phyloP scores from a whole-genome alignment of 805 yeast genomes.

The Candida qinlingensis region DNA sequence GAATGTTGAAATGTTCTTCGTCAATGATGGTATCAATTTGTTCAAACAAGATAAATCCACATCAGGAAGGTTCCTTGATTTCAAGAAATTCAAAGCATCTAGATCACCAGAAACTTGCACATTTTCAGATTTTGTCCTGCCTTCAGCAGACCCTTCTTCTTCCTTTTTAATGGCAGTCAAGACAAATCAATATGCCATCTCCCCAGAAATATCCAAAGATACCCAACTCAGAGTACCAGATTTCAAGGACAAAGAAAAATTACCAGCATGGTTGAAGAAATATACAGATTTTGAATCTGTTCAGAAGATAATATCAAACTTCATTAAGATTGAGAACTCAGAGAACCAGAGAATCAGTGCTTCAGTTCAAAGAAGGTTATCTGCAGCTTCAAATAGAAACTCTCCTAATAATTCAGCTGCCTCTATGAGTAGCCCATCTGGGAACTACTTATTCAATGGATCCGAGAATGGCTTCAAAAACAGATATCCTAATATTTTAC shows the following conservation, averaged over 20 bases:
- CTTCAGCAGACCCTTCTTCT: slow-evolving; percentile 22
- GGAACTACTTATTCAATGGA: slow-evolving; percentile 26
- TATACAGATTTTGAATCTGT: slow-evolving; percentile 18
- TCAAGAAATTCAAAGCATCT: slow-evolving; percentile 10
- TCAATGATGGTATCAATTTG: slow-evolving; percentile 20
- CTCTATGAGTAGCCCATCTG: slow-evolving; percentile 9
- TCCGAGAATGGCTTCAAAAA: slow-evolving; percentile 72
- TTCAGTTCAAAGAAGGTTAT: slow-evolving; percentile 11
- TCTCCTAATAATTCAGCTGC: slow-evolving; percentile 6
- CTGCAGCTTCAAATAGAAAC: slow-evolving; percentile 5
- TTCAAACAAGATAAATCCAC: slow-evolving; percentile 7
- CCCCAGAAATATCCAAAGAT: slow-evolving; percentile 8
- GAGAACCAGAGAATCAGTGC: slow-evolving; percentile 28
- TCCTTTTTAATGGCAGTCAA: slow-evolving; percentile 22
- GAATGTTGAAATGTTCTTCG: slow-evolving; percentile 12
- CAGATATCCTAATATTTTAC: slow-evolving; percentile 74
- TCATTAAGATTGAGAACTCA: slow-evolving; percentile 29
- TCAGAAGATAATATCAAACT: slow-evolving; percentile 22
- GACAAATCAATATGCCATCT: slow-evolving; percentile 8
- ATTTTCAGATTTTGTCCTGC: slow-evolving; percentile 20
- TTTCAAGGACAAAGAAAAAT: slow-evolving; percentile 1
- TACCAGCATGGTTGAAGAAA: slow-evolving; percentile 30
- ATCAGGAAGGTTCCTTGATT: slow-evolving; percentile 8
- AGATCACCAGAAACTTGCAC: slow-evolving; percentile 9
- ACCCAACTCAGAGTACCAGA: slow-evolving; percentile 10